Percentiles rank a stretch among this genome's conserved stretches.
Evolutionary conservation across 2,329 filamentous ascomycete genomes (phyloP).

Genomic region (Colletotrichum agaves): DNA sequence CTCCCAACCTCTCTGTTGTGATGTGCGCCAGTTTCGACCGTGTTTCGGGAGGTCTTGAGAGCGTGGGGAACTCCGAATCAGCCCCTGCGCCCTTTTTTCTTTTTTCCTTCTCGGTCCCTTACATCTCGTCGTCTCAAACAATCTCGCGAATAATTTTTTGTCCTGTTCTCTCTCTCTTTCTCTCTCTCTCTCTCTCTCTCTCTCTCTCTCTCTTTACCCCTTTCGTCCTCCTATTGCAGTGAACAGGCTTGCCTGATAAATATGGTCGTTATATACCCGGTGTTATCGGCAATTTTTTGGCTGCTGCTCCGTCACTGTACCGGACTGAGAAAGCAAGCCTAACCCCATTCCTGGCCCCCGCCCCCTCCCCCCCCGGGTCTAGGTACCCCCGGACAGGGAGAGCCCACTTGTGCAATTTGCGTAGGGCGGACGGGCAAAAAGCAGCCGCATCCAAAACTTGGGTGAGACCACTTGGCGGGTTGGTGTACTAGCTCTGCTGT

Average conservation of each 20-base stretch:
- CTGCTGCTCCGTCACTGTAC: neutral
- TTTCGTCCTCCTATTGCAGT: no score
- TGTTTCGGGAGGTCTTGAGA: conserved; percentile 31
- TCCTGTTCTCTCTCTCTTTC: neutral
- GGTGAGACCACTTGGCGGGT: neutral
- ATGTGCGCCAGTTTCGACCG: conserved; percentile 30
- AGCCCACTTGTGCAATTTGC: neutral
- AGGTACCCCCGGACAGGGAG: neutral
- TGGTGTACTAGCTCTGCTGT: no score
- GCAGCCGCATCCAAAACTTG: neutral
- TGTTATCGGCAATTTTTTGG: neutral
- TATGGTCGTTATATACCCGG: no score
- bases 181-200: neutral
- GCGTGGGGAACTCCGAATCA: neutral
- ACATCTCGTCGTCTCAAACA: neutral
- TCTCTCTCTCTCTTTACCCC: neutral
- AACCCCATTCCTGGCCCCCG: no score
- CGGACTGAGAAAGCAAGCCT: neutral
- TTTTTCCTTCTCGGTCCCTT: neutral
- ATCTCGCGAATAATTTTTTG: neutral
- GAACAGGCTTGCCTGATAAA: no score
- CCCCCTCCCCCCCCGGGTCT: no score
- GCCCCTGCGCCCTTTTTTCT: conserved; percentile 12
- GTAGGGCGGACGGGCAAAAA: neutral
- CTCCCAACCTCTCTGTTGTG: neutral